Conservation (phyloP, 2,329 filamentous ascomycete genomes). For the Teratosphaeria epicoccoides region DNA sequence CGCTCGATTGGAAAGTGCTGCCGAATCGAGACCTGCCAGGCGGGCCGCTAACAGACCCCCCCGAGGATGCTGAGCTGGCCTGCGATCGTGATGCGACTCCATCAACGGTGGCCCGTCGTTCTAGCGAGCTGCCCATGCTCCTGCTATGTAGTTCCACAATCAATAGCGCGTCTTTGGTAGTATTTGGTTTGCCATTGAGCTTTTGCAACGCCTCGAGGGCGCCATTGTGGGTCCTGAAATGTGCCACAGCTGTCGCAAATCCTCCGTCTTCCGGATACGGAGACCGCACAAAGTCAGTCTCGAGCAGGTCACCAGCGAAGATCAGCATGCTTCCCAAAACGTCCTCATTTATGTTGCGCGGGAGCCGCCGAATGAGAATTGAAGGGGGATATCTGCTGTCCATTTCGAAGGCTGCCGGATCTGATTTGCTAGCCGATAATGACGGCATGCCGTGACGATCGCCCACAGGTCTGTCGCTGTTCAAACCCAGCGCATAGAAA, state of each 20-base stretch:
- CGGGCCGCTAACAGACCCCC: conserved; percentile 29
- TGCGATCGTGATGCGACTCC: conserved; percentile 32
- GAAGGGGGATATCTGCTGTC: conserved; percentile 17
- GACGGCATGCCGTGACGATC: conserved; percentile 16
- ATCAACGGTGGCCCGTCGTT: conserved; percentile 45
- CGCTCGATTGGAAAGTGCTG: conserved; percentile 50
- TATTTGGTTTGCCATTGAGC: conserved; percentile 52
- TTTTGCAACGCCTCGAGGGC: conserved; percentile 50
- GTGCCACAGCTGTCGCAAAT: conserved; percentile 48
- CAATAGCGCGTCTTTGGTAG: conserved; percentile 49
- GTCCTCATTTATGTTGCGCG: conserved; percentile 47
- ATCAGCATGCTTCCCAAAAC: conserved; percentile 52
- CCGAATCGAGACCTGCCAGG: conserved; percentile 44
- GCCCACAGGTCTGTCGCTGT: background rate
- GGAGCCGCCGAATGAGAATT: conserved; percentile 51
- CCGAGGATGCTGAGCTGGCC: conserved; percentile 37
- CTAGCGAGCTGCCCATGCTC: conserved; percentile 11
- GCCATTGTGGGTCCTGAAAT: conserved; percentile 46
- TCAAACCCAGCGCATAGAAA: background rate
- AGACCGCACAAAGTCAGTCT: conserved; percentile 46
- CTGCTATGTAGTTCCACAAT: conserved; percentile 44
- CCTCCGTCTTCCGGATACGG: conserved; percentile 47
- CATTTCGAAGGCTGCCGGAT: conserved; percentile 11
- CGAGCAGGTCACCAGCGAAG: conserved; percentile 53
- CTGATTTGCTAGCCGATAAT: conserved; percentile 15